Evolutionary conservation across 2,329 filamentous ascomycete species (phyloP), one percentile per base, ranked within the genome.

Genomic region (Cercospora berteroae): DNA sequence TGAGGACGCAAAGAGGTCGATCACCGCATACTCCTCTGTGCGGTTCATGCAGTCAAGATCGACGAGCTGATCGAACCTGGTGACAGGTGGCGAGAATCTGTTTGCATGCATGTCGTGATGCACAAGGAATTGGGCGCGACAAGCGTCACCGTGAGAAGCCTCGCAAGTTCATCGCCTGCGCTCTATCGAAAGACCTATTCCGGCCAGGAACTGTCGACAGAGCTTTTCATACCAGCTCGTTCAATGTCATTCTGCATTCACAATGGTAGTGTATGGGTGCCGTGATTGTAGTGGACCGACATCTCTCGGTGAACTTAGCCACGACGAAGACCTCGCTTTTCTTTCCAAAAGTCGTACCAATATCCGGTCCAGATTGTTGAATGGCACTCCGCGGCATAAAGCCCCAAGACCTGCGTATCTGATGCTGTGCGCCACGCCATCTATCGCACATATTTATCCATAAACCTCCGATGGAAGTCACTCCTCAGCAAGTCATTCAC

Each of bases 381-480:
- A n/a, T 3, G n/a, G 3, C 36, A 42, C 36, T 42, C 2, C 7
- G 6, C n/a, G 13, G 16, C 12, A 8, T 10, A 18, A 10, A 20
- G 1, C 18, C 18, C 18, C 8, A 55, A 8, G 23, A 6, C 8
- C 48, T 27, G 20, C 23, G 48, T 8, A n/a, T 7, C 12, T 23
- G 7, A 16, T 55, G 23, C 5, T 27, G 12, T 29, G 23, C 25
- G 23, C 23, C 23, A 13, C 48, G 12, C 23, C 23, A 7, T 27
- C 59, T 71, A 80, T 33, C 78, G 72, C 67, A 80, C 78, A 68
- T 80, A 80, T 69, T 77, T 78, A 68, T 79, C 77, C 95, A 99
- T 99, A 80, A 99, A 99, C 70, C 93, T 89, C 81, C 94, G 95
- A 83, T 99, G 95, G 80, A 99, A 99, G 80, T 99, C 95, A 31